Base-by-base conservation (phyloP, 805 yeast species). In the Yarrowia sp. region DNA sequence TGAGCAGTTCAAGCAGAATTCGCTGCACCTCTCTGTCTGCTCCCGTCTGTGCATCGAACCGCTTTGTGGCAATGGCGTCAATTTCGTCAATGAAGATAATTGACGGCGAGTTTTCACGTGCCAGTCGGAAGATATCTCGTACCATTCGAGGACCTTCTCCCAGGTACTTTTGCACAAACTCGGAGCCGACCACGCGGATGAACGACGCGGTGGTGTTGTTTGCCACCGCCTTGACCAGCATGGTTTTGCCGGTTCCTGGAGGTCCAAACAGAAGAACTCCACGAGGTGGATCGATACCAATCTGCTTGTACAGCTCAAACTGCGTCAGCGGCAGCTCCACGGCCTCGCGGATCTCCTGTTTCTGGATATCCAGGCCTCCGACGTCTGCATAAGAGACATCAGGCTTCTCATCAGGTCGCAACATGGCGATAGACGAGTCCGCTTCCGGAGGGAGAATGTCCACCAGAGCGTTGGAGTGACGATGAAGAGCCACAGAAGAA, bases 61-160 rank as follows among this genome's bases (percentile, higher is more conserved):
- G 90, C 78, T 95, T 95, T 44, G 99, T 95, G 65, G 99, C 99
- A 76, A 95, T 95, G 38, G 99, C 97, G 79, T 95, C 99, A 72
- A 95, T 92, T 80, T 95, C 99, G 80, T 95, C 99, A 71, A 95
- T 95, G 78, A 95, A 95, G 67, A 95, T 95, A 73, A 95, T 95
- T 9, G 97, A 86, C 7, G 99, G 99, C 0, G 98, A 86, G 78
- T 95, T 95, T 75, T 95, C 99, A 74, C 98, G 85, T 8, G 99
- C 99, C 68, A 95, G 83, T 74, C 98, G 83, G 80, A 95, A 95
- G 39, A 95, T 98, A 76, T 95, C 99, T 77, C 99, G 87, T 39
- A 95, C 99, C 98, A 95, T 95, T 80, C 99, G 85, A 67, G 99
- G 98, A 73, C 99, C 99, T 80, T 95, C 99, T 76, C 99, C 99